These are phyloP conservation scores for Fusarium haematococcum DNA, from an alignment of 2,329 filamentous ascomycete species.

Conservation along the genomic window DNA sequence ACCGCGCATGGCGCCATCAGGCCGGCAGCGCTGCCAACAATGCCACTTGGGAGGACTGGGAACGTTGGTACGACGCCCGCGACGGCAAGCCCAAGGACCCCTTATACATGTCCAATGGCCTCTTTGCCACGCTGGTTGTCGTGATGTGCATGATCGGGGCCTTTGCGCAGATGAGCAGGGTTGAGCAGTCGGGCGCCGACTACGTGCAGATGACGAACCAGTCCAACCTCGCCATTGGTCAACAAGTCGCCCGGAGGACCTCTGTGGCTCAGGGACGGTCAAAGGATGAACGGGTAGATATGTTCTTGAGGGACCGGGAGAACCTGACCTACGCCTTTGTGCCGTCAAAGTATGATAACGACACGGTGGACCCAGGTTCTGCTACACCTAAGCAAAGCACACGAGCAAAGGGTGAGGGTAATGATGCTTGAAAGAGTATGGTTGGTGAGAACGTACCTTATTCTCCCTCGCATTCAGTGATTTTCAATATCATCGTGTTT, in stretches of 20 bases:
- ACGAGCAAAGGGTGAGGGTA: neutral
- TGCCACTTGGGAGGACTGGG: constrained; percentile 99
- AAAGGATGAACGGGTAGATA: constrained; percentile 77
- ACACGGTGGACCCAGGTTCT: constrained; percentile 20
- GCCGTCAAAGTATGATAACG: constrained; percentile 47
- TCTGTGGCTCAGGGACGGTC: constrained; percentile 63
- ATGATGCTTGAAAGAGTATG: neutral
- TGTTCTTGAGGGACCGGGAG: constrained; percentile 81
- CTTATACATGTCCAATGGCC: constrained; percentile 80
- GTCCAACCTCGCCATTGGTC: constrained; percentile 73
- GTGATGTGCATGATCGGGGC: constrained; percentile 76
- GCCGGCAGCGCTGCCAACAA: constrained; percentile 70
- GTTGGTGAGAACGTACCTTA: constrained; percentile 28
- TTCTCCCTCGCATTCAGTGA: neutral
- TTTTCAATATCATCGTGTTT: constrained; percentile 14
- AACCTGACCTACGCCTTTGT: constrained; percentile 50
- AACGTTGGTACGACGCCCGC: constrained; percentile 76
- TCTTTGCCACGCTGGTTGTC: constrained; percentile 78
- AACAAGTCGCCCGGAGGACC: constrained; percentile 66
- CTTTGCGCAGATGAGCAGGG: constrained; percentile 77
- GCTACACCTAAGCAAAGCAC: constrained; percentile 4
- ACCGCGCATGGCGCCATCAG: constrained; percentile 62
- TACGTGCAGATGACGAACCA: constrained; percentile 75
- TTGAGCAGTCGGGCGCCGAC: constrained; percentile 70
- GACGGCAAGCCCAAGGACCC: constrained; percentile 61